Percentiles rank a stretch among this genome's conserved stretches.
phyloP scores from a whole-genome alignment of 148 eudicot species.

The Rhododendron molle region DNA sequence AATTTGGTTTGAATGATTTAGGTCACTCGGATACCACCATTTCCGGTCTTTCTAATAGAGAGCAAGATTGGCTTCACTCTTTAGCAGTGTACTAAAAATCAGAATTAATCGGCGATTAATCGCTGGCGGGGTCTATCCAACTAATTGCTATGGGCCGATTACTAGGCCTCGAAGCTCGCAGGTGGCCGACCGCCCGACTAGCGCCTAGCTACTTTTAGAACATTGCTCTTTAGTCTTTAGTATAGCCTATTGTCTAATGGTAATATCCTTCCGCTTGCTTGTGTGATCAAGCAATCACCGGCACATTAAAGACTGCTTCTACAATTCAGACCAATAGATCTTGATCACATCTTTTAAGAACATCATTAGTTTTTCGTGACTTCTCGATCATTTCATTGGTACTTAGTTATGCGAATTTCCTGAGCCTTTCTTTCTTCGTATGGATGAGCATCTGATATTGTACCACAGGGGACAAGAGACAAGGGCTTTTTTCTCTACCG shows the following conservation, averaged over 20 bases:
- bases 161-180: too few relatives aligned
- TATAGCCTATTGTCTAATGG: not conserved
- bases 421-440: not conserved
- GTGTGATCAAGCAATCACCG: not conserved
- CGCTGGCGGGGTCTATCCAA: too few relatives aligned
- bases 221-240: too few relatives aligned
- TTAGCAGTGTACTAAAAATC: not conserved
- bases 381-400: not conserved
- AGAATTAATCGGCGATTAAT: too few relatives aligned
- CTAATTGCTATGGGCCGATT: too few relatives aligned
- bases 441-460: not conserved
- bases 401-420: not conserved
- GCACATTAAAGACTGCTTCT: not conserved
- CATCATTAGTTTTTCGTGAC: not conserved
- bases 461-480: slow-evolving; percentile 28
- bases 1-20: not conserved
- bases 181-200: too few relatives aligned
- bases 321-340: not conserved
- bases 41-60: not conserved
- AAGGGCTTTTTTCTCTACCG: slow-evolving; percentile 31
- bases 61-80: not conserved
- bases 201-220: too few relatives aligned
- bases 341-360: not conserved
- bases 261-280: too few relatives aligned
- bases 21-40: not conserved